A percentile compares a stretch with the other conserved stretches of the same genome.
phyloP scores from a whole-genome alignment of 73 alveolate species.

The Effrenium voratum region DNA sequence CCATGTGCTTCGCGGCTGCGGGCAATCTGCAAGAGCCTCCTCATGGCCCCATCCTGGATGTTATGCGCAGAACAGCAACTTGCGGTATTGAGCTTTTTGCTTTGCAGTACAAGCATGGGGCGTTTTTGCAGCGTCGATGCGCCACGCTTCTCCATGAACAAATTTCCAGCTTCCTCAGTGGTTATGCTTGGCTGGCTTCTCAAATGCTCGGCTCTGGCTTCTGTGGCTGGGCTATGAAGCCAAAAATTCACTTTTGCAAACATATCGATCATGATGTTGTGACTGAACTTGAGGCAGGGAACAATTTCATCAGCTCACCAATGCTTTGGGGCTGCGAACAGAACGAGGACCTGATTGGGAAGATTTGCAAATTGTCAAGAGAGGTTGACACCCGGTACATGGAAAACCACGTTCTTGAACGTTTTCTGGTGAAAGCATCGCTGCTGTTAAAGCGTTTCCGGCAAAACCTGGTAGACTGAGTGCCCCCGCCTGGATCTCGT shows the following conservation, averaged over 20 bases:
- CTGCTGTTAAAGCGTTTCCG: no score
- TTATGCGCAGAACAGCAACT: not conserved
- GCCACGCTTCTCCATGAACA: not conserved
- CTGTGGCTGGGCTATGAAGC: not conserved
- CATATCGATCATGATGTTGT: not conserved
- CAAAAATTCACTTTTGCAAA: not conserved
- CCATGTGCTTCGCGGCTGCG: not conserved
- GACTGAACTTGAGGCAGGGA: no score
- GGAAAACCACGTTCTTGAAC: not conserved
- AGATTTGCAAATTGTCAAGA: not conserved
- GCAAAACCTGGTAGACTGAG: no score
- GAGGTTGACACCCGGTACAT: not conserved
- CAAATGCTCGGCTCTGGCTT: not conserved
- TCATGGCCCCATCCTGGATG: not conserved
- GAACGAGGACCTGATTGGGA: not conserved
- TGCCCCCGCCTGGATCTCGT: no score
- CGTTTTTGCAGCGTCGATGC: not conserved
- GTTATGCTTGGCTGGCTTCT: not conserved
- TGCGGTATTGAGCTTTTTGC: not conserved
- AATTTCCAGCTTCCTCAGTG: not conserved
- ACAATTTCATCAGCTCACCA: not conserved
- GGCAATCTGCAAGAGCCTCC: not conserved
- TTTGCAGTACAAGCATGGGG: not conserved
- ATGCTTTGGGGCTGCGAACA: not conserved
- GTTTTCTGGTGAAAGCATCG: not conserved